phyloP scores from a whole-genome alignment of 108 stramenopile species.

The Fragilariopsis cylindrus region DNA sequence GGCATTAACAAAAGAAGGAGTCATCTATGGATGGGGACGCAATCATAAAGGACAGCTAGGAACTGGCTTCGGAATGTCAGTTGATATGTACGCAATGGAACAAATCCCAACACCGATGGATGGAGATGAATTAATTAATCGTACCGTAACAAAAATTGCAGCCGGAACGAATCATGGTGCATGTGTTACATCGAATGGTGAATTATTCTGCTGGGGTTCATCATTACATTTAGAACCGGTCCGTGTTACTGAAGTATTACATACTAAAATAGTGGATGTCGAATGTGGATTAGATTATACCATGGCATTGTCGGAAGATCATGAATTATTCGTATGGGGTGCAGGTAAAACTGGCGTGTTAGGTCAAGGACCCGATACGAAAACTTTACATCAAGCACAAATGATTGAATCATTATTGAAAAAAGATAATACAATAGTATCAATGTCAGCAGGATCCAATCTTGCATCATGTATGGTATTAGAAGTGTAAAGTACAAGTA shows the following conservation, averaged over 20 bases:
- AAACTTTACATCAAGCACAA: constrained; percentile 57
- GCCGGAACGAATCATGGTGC: constrained; percentile 87
- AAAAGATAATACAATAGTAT: constrained; percentile 44
- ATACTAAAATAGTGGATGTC: constrained; percentile 71
- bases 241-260: constrained; percentile 57
- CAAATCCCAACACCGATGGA: constrained; percentile 70
- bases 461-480: constrained; percentile 74
- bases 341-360: constrained; percentile 81
- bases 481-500: too few species aligned
- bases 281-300: constrained; percentile 80
- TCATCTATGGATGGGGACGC: constrained; percentile 83
- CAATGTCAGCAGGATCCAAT: constrained; percentile 65
- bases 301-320: constrained; percentile 66
- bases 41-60: constrained; percentile 88
- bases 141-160: constrained; percentile 66
- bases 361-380: constrained; percentile 54
- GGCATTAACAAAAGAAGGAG: constrained; percentile 63
- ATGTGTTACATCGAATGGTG: constrained; percentile 80
- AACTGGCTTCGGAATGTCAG: constrained; percentile 79
- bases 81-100: constrained; percentile 90
- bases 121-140: constrained; percentile 62
- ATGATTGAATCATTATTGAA: constrained; percentile 43
- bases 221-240: constrained; percentile 72
- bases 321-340: constrained; percentile 64
- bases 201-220: constrained; percentile 92